These are phyloP conservation scores for Botrytis sinoallii DNA, from an alignment of 2,329 filamentous ascomycete genomes.

Conservation along the genomic window DNA sequence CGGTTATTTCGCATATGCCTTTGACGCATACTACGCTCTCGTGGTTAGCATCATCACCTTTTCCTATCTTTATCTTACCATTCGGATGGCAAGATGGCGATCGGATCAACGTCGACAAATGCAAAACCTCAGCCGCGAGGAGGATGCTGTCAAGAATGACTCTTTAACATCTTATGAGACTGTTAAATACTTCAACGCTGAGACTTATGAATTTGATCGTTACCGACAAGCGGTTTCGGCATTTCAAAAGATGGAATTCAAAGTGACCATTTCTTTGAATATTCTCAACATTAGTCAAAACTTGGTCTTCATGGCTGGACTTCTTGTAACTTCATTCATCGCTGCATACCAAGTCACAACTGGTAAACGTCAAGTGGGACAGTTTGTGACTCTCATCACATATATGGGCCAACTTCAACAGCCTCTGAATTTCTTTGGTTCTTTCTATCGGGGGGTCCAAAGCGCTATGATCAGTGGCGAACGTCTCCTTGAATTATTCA, in stretches of 20 bases:
- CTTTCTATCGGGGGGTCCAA: conserved; percentile 94
- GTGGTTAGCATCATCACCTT: conserved; percentile 89
- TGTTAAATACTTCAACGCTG: conserved; percentile 87
- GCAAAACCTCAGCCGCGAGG: conserved; percentile 91
- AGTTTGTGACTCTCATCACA: conserved; percentile 70
- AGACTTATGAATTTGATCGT: conserved; percentile 72
- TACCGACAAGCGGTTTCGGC: conserved; percentile 68
- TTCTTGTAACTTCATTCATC: conserved; percentile 69
- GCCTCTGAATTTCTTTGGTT: conserved; percentile 84
- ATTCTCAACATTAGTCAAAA: conserved; percentile 80
- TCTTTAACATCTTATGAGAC: conserved; percentile 99
- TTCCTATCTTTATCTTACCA: conserved; percentile 93
- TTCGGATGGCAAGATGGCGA: conserved; percentile 91
- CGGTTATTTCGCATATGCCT: conserved; percentile 71
- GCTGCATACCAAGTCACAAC: conserved; percentile 74
- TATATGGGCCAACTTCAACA: conserved; percentile 79
- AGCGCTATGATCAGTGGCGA: conserved; percentile 97
- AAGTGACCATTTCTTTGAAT: conserved; percentile 73
- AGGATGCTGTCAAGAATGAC: conserved; percentile 97
- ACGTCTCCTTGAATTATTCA: conserved; percentile 91
- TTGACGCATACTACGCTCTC: conserved; percentile 86
- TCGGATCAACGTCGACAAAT: conserved; percentile 88
- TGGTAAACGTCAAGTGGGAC: conserved; percentile 61
- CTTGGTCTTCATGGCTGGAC: conserved; percentile 73
- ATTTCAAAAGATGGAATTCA: conserved; percentile 72